Percentiles rank a stretch among this genome's conserved stretches.
Conservation (phyloP, 495 filamentous ascomycete genomes). For the Neurospora sp. region DNA sequence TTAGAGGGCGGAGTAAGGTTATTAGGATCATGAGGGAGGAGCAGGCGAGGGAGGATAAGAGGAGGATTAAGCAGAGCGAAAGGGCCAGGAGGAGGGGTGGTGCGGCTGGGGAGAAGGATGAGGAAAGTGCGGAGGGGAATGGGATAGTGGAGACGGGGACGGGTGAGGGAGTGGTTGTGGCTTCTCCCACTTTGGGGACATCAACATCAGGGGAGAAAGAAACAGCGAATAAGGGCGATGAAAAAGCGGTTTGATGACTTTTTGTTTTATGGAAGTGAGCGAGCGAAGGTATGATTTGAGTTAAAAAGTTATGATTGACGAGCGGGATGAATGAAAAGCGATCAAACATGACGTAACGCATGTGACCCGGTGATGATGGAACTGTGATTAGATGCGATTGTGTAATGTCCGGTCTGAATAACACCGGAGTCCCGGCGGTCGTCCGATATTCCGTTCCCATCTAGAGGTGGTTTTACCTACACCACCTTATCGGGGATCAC, state of each 20-base stretch:
- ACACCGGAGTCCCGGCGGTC: neutral
- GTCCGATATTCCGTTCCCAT: too few species aligned
- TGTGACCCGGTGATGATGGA: too few species aligned
- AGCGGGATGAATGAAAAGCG: too few species aligned
- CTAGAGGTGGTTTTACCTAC: too few species aligned
- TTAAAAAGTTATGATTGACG: too few species aligned
- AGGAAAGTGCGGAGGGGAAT: neutral
- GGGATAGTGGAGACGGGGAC: neutral
- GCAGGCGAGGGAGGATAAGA: slow-evolving; percentile 48
- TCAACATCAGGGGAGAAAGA: neutral
- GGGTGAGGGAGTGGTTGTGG: neutral
- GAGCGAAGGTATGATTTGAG: too few species aligned
- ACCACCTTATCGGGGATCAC: neutral
- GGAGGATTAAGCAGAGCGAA: slow-evolving; percentile 20
- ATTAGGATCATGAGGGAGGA: slow-evolving; percentile 65
- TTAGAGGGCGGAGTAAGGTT: slow-evolving; percentile 53
- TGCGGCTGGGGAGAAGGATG: neutral
- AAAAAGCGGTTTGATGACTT: neutral
- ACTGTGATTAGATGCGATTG: neutral
- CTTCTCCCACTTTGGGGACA: neutral
- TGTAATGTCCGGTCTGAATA: neutral
- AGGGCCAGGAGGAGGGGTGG: slow-evolving; percentile 4
- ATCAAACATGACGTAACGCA: too few species aligned
- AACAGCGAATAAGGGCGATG: neutral
- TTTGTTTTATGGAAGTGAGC: too few species aligned